Evolutionary conservation across 306 rosid species (phyloP).

Genomic region (Quercus dentata): DNA sequence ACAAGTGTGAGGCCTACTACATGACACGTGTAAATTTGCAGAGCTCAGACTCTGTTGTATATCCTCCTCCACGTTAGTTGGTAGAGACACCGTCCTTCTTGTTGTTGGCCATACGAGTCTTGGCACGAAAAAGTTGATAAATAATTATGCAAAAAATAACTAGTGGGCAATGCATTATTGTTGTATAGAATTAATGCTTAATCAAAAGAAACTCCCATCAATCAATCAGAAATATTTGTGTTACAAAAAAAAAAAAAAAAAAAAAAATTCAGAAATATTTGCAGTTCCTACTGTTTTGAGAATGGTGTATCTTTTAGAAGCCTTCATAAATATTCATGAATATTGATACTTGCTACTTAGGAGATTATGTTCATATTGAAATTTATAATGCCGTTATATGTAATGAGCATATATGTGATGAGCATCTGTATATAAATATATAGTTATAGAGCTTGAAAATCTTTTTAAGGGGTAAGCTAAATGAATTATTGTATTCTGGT

Average conservation of each 20-base stretch:
- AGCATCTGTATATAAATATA: too few species aligned
- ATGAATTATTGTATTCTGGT: too few species aligned
- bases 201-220: background rate
- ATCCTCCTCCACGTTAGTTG: background rate
- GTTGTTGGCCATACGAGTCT: background rate
- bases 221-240: background rate
- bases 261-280: background rate
- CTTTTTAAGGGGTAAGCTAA: too few species aligned
- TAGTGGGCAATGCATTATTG: background rate
- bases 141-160: background rate
- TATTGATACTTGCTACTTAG: too few species aligned
- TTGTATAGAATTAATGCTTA: background rate
- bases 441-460: too few species aligned
- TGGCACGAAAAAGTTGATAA: background rate
- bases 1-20: too few species aligned
- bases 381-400: too few species aligned
- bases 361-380: too few species aligned
- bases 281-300: too few species aligned
- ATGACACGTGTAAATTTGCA: background rate
- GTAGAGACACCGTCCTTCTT: background rate
- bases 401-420: too few species aligned
- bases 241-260: background rate
- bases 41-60: background rate
- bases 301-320: too few species aligned
- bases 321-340: too few species aligned